Base-by-base conservation (phyloP, 2,329 filamentous ascomycete species). In the Calonectria pteridis region DNA sequence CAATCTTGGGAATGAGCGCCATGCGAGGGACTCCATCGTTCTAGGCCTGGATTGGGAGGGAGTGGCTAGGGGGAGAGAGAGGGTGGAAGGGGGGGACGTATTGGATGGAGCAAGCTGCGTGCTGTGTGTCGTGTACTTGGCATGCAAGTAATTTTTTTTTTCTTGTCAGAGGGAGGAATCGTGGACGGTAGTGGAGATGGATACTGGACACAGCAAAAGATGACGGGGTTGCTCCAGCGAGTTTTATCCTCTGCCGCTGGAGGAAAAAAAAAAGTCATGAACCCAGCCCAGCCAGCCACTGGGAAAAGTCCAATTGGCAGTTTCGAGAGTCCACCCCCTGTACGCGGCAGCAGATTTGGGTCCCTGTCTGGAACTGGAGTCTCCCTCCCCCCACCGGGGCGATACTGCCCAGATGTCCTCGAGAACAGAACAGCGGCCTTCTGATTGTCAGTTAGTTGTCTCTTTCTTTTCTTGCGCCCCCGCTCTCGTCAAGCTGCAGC, bases 301-400 rank as follows among this genome's bases (percentile, higher is more conserved):
- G 53, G 53, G 67, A 69, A 13, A 62, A 50, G 53, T 37, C 23
- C 67, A 50, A 69, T 69, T 69, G 67, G 67, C 40, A 49, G 46
- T 67, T 55, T 55, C 4, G 64, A 55, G 63, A 14, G 35, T 46
- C 43, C 40, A 33, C 50, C 50, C 46, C 49, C 49, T 49, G 37
- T 49, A 28, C 10, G 28, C 59, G 33, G 65, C 40, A 67, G 49
- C 68, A 62, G 55, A 35, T 40, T 62, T 62, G n/a, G 55, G 55
- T 14, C 55, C 55, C 55, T 62, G 55, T 62, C 55, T 62, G 35
- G n/a, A 62, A 62, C 55, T 62, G 55, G 55, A 62, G 55, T 62
- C 55, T 62, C 55, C 55, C 51, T 55, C 35, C 55, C 55, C 33
- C 55, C 55, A 58, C 53, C 53, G 53, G 55, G 53, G 55, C 55